Conservation (phyloP, 176 grass and related monocot species). For the Rhipidocladum racemiflorum region DNA sequence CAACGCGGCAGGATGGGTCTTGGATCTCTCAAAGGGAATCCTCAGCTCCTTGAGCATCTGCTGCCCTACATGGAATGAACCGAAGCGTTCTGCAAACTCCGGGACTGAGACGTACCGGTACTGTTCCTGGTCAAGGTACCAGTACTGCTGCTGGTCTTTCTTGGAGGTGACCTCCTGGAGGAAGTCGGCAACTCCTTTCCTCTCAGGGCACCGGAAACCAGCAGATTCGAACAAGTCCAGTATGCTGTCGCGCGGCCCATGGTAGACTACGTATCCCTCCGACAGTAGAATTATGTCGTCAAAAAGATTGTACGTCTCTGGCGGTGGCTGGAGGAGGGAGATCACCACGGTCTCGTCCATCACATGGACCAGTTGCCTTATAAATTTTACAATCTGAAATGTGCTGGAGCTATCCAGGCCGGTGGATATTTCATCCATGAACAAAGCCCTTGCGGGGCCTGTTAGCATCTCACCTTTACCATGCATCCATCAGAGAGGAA, state of each 20-base stretch:
- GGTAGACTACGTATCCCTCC: conserved; percentile 67
- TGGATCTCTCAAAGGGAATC: conserved; percentile 36
- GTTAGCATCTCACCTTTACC: conserved; percentile 68
- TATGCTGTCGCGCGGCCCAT: conserved; percentile 55
- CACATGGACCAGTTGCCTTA: conserved; percentile 61
- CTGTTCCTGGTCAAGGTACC: conserved; percentile 34
- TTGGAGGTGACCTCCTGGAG: conserved; percentile 70
- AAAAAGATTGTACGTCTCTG: conserved; percentile 74
- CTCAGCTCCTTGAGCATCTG: conserved; percentile 40
- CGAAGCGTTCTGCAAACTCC: conserved; percentile 46
- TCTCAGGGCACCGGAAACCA: conserved; percentile 58
- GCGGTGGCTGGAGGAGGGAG: conserved; percentile 71
- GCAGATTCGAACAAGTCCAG: conserved; percentile 57
- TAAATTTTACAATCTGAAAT: conserved; percentile 63
- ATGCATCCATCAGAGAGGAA: neutral
- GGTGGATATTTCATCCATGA: conserved; percentile 85
- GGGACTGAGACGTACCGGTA: conserved; percentile 45
- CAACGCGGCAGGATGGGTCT: conserved; percentile 40
- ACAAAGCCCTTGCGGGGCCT: conserved; percentile 63
- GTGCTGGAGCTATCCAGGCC: conserved; percentile 77
- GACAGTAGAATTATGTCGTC: conserved; percentile 65
- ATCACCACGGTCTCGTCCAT: conserved; percentile 63
- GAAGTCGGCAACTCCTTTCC: conserved; percentile 67
- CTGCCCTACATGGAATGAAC: conserved; percentile 42
- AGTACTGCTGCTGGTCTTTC: conserved; percentile 65